Evolutionary conservation across 495 filamentous ascomycete genomes (phyloP), one percentile per base, ranked within the genome.

Genomic region (Annulohypoxylon moriforme): DNA sequence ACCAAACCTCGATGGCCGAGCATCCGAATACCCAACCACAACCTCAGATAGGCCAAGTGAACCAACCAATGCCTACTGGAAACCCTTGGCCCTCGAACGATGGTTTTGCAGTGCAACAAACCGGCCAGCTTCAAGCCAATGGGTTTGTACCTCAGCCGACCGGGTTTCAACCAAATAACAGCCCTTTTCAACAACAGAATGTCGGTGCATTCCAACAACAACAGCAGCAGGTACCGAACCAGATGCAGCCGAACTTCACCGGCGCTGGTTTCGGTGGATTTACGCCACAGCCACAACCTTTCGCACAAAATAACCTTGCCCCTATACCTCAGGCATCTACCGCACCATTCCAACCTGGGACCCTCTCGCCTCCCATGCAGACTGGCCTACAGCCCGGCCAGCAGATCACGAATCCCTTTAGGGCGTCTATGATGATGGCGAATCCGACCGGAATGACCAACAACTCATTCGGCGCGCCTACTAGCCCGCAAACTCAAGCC

Each of bases 231-330:
- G 79, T 82, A 50, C 76, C 76, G 7, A 85, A 84, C 40, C 87
- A 80, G 59, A 67, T 82, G 46, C 81, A 82, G 64, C 79, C 80
- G 13, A 76, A 77, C 6, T 87, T 91, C 59, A 97, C 92, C 1
- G 93, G 93, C 7, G 88, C 91, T 71, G 92, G 92, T n/a, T 98
- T 96, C 78, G 93, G 94, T 34, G 93, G 91, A 18, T 97, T 94
- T 75, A 87, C 90, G 10, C 85, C 91, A 13, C 92, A 94, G 75
- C 85, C 79, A 70, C 92, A 94, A 75, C 85, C 80, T 61, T 86
- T 89, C 68, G 81, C 84, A 60, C 80, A 81, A 77, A 87, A 80
- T 72, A 84, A 69, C 72, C 85, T 83, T 72, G 88, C 78, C 64
- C 81, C 78, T 62, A 91, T 92, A 74, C 89, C 92, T 0, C 93